phyloP scores from a whole-genome alignment of 2,329 filamentous ascomycete genomes.

The Boeremia lycopersici region DNA sequence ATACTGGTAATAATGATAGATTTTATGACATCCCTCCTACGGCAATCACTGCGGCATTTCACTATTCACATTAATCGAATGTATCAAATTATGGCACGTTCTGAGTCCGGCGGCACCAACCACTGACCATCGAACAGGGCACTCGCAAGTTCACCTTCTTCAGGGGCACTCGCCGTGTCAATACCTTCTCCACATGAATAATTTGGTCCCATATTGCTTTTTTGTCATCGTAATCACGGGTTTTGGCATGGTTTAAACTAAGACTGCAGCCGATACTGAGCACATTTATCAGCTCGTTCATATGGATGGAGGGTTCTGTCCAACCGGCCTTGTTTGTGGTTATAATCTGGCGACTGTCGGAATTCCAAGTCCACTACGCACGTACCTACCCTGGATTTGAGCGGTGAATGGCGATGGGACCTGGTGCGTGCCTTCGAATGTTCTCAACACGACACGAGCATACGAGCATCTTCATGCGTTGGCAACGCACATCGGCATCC shows the following conservation, averaged over 20 bases:
- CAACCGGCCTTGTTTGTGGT: constrained; percentile 21
- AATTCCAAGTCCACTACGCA: constrained; percentile 28
- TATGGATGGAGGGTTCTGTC: constrained; percentile 25
- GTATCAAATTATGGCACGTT: constrained; percentile 31
- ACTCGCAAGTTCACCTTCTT: constrained; percentile 26
- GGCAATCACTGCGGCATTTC: background rate
- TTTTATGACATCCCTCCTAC: constrained; percentile 3
- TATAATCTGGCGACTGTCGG: constrained; percentile 29
- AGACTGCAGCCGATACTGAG: constrained; percentile 20
- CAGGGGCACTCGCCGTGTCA: constrained; percentile 26
- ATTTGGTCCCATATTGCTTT: constrained; percentile 29
- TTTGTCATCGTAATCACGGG: constrained; percentile 28
- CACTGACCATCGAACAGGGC: constrained; percentile 17
- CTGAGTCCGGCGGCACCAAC: constrained; percentile 2
- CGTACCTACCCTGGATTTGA: constrained; percentile 25
- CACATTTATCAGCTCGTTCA: constrained; percentile 22
- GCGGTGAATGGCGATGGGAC: constrained; percentile 10
- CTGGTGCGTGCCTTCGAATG: background rate
- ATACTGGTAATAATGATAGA: too few species aligned
- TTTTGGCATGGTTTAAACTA: constrained; percentile 18
- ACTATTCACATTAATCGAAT: constrained; percentile 18
- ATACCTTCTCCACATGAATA: constrained; percentile 22
- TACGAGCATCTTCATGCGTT: background rate
- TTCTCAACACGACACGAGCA: constrained; percentile 5
- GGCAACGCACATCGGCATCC: background rate